Percentiles rank a stretch among this genome's conserved stretches.
These are phyloP conservation scores for Chlamydomonas incerta DNA, from an alignment of 139 green algal species.

Conservation along the genomic window DNA sequence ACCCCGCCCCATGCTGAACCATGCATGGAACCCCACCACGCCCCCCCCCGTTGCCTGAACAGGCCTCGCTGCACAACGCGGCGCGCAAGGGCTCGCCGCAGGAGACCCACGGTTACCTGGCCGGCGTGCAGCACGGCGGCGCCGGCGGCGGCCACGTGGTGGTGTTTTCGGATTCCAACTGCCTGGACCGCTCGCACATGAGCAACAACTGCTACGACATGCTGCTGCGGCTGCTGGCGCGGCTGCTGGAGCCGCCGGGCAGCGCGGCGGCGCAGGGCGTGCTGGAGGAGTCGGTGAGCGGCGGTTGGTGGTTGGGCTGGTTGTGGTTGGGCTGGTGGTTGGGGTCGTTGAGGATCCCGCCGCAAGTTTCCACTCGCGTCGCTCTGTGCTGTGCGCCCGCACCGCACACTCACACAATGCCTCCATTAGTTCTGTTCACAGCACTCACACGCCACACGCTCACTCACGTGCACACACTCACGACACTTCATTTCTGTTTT, in stretches of 20 bases:
- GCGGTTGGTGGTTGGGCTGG: not conserved
- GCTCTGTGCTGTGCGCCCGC: too few relatives aligned
- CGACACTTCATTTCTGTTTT: not conserved
- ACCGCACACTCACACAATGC: too few relatives aligned
- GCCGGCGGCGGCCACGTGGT: constrained; percentile 69
- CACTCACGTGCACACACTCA: too few relatives aligned
- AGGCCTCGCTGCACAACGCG: constrained; percentile 20
- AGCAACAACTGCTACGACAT: constrained; percentile 73
- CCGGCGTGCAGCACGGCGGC: constrained; percentile 16
- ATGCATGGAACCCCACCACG: too few relatives aligned
- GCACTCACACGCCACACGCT: too few relatives aligned
- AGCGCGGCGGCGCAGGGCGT: not conserved
- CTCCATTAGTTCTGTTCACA: too few relatives aligned
- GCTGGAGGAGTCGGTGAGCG: constrained; percentile 25
- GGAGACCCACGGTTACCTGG: constrained; percentile 13
- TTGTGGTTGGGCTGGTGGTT: not conserved
- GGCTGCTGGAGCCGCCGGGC: constrained; percentile 1
- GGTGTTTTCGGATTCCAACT: constrained; percentile 92
- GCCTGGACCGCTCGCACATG: constrained; percentile 91
- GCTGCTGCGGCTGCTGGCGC: constrained; percentile 46
- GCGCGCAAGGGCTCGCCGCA: not conserved
- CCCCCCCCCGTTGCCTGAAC: too few relatives aligned
- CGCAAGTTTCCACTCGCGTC: too few relatives aligned
- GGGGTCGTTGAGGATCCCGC: too few relatives aligned
- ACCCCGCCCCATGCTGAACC: too few relatives aligned